Evolutionary conservation across 106 monocot genomes (phyloP).

Genomic region (Narthecium ossifragum): DNA sequence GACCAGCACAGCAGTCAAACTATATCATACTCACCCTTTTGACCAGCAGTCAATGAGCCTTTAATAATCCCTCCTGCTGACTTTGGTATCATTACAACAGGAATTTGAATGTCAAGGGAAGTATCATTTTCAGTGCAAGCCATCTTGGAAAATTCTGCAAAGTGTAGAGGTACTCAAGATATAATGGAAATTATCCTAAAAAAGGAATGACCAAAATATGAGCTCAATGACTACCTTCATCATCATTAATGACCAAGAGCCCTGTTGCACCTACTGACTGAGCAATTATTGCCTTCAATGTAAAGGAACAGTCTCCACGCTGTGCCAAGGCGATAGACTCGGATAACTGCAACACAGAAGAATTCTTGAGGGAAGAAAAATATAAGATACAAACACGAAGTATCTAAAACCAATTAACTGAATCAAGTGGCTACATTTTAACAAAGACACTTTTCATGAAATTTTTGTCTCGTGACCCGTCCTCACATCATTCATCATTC

Average conservation of each 20-base stretch:
- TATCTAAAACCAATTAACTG: background rate
- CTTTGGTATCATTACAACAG: constrained; percentile 68
- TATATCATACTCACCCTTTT: constrained; percentile 50
- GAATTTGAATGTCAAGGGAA: constrained; percentile 48
- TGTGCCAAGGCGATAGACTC: constrained; percentile 2
- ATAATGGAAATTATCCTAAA: background rate
- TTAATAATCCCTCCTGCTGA: constrained; percentile 48
- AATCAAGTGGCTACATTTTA: too few species aligned
- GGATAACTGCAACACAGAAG: background rate
- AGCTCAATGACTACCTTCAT: background rate
- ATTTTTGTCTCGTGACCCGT: too few species aligned
- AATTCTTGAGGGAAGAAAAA: background rate
- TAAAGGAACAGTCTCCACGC: constrained; percentile 6
- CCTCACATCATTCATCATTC: too few species aligned
- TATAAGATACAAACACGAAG: too few species aligned
- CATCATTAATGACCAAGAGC: background rate
- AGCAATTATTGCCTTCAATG: constrained; percentile 3
- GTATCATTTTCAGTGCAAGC: constrained; percentile 66
- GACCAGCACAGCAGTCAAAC: too few species aligned
- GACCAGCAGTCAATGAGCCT: constrained; percentile 22
- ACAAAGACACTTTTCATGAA: too few species aligned
- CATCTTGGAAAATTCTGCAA: constrained; percentile 67
- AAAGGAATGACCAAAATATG: background rate
- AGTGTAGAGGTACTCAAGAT: background rate
- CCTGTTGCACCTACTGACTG: background rate